Base-by-base conservation (phyloP, 441 rosid species). In the Hura crepitans region DNA sequence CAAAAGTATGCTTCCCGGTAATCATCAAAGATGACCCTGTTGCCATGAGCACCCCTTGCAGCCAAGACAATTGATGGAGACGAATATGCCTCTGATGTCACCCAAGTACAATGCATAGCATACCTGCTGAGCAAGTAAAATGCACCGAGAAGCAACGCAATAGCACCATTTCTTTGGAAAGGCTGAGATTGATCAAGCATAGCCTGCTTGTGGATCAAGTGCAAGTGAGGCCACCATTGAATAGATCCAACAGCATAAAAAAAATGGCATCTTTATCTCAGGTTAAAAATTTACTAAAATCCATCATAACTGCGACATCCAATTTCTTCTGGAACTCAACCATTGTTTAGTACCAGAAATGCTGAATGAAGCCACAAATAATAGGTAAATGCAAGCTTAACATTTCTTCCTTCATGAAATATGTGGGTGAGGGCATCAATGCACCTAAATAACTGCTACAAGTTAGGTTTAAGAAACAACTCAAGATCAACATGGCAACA, bases 11-110 rank as follows among this genome's bases (percentile, higher is more conserved):
- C 97, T 79, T 95, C 99, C 14, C 97, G 99, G 73, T 95, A 95
- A 81, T 95, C 99, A 82, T 95, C 98, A 79, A 95, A 95, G 77
- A 95, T 90, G 60, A 95, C 91, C 80, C 97, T 88, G 78, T 84
- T 84, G 18, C 99, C 99, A 80, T 95, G 91, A 50, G 99, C 95
- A 84, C 99, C 99, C 79, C 99, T 95, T 57, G 99, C 98, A 70
- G 99, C 94, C 82, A 95, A 68, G 69, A 95, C 99, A 77, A 95
- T 95, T 42, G 99, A 95, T 56, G 99, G 99, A 69, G 97, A 95
- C 15, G 99, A 95, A 78, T 95, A 95, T 47, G 98, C 99, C 88
- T 95, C 99, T 47, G 97, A 90, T 14, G 99, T 92, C 59, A 95
- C 99, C 98, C 99, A 95, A 46, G 97, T 95, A 78, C 99, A 95